Evolutionary conservation across 202 grass and related monocot genomes (phyloP), one percentile per base, ranked within the genome.

Genomic region (Zizania palustris): DNA sequence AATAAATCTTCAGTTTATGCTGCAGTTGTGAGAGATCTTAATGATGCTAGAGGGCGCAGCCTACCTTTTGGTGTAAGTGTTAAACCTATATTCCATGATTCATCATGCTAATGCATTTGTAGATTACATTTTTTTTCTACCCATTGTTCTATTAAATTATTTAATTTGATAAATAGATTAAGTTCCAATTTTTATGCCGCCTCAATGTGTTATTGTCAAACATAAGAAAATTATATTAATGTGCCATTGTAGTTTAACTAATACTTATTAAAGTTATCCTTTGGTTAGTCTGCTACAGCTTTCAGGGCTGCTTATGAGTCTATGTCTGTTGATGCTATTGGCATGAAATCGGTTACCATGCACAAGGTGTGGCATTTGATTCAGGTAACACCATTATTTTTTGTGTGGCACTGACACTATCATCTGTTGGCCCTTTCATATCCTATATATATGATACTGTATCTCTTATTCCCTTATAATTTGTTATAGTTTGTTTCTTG

Each of bases 351-450:
- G 58, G 92, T 96, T 63, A 93, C 87, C 16, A 93, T 99, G 92
- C 96, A 91, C 77, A 95, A 99, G 96, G 67, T 96, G 72, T 99
- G 96, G 92, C 91, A 96, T 59, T 85, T 99, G 18, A 82, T 95
- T 84, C 87, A 95, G 92, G 96, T 96, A 93, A 81, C 35, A 74
- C 13, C 18, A 13, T 74, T 77, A 3, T 67, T 45, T 77, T 72
- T 35, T 12, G 38, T 11, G 1, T 14, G 54, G n/a, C 48, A 16
- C 9, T 46, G 35, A 28, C 49, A 63, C 56, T 35, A 33, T 58
- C 42, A 45, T 63, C 40, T 71, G 46, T 62, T 55, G 51, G 51
- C n/a, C 51, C n/a, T 55, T 55, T 55, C 9, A 4, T 7, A 55
- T 55, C 15, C 51, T 3, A 51, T 51, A n/a, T 45, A 53, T 77